Base-by-base conservation (phyloP, 176 grass and related monocot species). In the Musa schizocarpa region DNA sequence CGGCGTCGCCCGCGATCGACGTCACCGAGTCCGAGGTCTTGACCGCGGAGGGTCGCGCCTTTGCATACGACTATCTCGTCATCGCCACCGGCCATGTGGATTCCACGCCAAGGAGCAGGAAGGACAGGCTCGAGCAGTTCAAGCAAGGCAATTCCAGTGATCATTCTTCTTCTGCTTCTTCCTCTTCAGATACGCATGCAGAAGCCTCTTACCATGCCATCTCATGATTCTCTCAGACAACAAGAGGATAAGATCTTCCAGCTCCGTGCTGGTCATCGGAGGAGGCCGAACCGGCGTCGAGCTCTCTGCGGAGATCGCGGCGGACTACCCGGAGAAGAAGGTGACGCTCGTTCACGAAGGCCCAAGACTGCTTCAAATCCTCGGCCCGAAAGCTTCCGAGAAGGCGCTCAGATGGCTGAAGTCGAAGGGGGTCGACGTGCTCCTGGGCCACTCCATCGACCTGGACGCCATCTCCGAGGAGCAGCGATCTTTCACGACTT, bases 51-150 rank as follows among this genome's bases (percentile, higher is more conserved):
- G 74, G 74, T 17, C 74, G 43, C 3, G 8, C 17, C 14, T 21
- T 52, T 8, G 10, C 2, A 14, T 76, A 64, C 43, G 74, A 64
- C 17, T 76, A 76, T n/a, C 29, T 76, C 9, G 74, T 50, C 74
- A 13, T 76, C 11, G 58, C 57, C 11, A 76, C 74, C 1, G 74
- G 74, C 34, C 58, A 76, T 5, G 17, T n/a, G 2, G 34, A 63
- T 11, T 13, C 58, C 7, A 25, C 43, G 13, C 55, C 74, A 11
- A 48, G 58, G 22, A 52, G 13, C 56, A 64, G 58, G 56, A 51
- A 50, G 11, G 34, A 76, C 14, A 76, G 74, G 34, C 74, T 76
- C 29, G 43, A 51, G 58, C 74, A 76, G 48, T 64, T 76, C 26
- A 14, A 52, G 34, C 58, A 76, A 64, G 74, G 74, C n/a, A 76